Conservation (phyloP, 495 filamentous ascomycete genomes). For the Apiosordaria backusii region DNA sequence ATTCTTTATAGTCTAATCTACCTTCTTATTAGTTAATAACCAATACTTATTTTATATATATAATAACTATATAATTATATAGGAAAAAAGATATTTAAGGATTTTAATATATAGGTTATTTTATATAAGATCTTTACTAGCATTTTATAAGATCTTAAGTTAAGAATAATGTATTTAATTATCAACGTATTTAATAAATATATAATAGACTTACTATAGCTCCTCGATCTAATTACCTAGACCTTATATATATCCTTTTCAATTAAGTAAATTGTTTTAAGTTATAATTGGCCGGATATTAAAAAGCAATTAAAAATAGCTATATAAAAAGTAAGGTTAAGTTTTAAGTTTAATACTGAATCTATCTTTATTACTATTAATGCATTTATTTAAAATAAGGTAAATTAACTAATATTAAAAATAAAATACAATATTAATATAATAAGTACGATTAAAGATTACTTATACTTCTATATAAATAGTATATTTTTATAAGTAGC, state of each 20-base stretch:
- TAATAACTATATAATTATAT: constrained; percentile 15
- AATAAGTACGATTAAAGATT: not conserved
- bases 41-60: constrained; percentile 26
- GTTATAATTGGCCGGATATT: constrained; percentile 23
- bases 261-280: constrained; percentile 41
- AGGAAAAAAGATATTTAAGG: constrained; percentile 6
- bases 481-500: constrained; percentile 5
- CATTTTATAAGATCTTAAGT: constrained; percentile 32
- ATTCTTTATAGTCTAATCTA: constrained; percentile 36
- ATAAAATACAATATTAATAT: constrained; percentile 8
- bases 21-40: constrained; percentile 25
- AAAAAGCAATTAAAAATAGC: constrained; percentile 26
- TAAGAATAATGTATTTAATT: constrained; percentile 31
- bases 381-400: constrained; percentile 36
- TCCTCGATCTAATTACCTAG: constrained; percentile 35
- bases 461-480: constrained; percentile 15
- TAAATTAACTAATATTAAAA: constrained; percentile 10
- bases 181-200: constrained; percentile 54
- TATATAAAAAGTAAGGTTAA: constrained; percentile 20
- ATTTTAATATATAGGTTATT: constrained; percentile 27
- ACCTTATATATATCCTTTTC: constrained; percentile 10
- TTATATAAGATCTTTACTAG: constrained; percentile 29
- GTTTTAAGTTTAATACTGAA: constrained; percentile 33
- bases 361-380: constrained; percentile 23
- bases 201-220: constrained; percentile 20